Conservation (phyloP, 225 moss, liverwort and hornwort genomes). For the Marchantia polymorpha region DNA sequence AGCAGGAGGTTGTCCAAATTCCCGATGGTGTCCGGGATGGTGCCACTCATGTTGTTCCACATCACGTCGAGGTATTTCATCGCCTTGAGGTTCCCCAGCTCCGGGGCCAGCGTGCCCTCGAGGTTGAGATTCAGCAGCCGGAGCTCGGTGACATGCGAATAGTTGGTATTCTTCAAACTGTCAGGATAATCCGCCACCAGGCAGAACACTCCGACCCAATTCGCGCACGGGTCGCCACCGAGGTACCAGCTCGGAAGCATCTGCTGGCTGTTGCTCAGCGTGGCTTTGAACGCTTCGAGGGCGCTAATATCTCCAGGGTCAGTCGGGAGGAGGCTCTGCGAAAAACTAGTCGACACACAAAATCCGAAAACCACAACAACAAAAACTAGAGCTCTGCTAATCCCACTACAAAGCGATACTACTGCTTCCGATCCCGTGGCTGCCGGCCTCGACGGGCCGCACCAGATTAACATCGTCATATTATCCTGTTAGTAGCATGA, state of each 20-base stretch:
- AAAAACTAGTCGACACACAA: not conserved
- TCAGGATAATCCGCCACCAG: conserved; percentile 3
- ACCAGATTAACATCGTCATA: too few species aligned
- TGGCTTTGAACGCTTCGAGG: conserved; percentile 9
- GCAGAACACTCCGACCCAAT: conserved; percentile 31
- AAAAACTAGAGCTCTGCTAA: not conserved
- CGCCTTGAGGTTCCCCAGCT: conserved; percentile 26
- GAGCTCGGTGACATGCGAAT: conserved; percentile 36
- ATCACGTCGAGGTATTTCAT: conserved; percentile 54
- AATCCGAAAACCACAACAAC: not conserved
- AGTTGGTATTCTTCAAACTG: not conserved
- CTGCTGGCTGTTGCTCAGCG: not conserved
- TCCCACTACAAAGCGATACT: too few species aligned
- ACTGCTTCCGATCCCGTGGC: too few species aligned
- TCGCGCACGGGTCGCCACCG: conserved; percentile 24
- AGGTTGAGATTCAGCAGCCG: conserved; percentile 34
- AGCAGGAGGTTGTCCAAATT: conserved; percentile 47
- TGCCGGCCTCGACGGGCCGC: too few species aligned
- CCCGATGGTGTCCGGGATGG: conserved; percentile 58
- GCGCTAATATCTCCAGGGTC: conserved; percentile 23
- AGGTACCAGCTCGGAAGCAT: conserved; percentile 20
- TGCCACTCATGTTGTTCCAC: conserved; percentile 79
- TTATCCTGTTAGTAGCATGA: too few species aligned
- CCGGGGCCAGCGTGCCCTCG: conserved; percentile 29
- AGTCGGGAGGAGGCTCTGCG: not conserved